Evolutionary conservation across 2,329 filamentous ascomycete genomes (phyloP), one percentile per base, ranked within the genome.

Genomic region (Diplocarpon mali): DNA sequence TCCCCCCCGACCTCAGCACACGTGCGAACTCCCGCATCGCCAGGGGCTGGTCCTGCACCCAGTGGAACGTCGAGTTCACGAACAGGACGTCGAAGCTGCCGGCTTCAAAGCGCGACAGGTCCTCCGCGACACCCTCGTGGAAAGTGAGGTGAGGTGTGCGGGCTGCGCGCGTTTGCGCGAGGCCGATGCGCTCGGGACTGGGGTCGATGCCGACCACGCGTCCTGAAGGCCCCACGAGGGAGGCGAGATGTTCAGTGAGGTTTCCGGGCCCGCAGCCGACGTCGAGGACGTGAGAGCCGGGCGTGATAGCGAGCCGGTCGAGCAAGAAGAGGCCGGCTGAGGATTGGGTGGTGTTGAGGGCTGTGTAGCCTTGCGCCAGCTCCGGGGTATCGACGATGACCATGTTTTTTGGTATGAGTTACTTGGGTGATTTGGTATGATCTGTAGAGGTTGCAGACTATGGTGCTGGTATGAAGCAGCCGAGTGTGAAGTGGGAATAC

Each of bases 251-350:
- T 5, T 53, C 17, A 5, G 59, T 61, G 28, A 63, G 50, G 27
- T 62, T 59, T 5, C 62, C 62, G 1, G 62, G 59, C 10, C 62
- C 62, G 47, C 60, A 64, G 14, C 62, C 62, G 27, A 62, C 56
- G 36, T 64, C 62, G 9, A 64, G 57, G 30, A 64, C 53, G 14
- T 14, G 38, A 2, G 27, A 40, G 15, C 42, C 37, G 15, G 39
- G 16, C 0, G 30, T 29, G 11, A 36, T 41, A 10, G 29, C 14
- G 2, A 50, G 42, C 24, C 16, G 34, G 16, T 41, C 15, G 29
- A 50, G 32, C n/a, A 50, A 42, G 38, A 44, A 44, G 10, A 42
- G 13, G 0, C 46, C 46, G 3, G 48, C 40, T 20, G 48, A 28
- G 15, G 32, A 48, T 20, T 48, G 45, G 5, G 42, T 48, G 14